phyloP scores from a whole-genome alignment of 768 basidiomycete species.

The Auriscalpium microsporum region DNA sequence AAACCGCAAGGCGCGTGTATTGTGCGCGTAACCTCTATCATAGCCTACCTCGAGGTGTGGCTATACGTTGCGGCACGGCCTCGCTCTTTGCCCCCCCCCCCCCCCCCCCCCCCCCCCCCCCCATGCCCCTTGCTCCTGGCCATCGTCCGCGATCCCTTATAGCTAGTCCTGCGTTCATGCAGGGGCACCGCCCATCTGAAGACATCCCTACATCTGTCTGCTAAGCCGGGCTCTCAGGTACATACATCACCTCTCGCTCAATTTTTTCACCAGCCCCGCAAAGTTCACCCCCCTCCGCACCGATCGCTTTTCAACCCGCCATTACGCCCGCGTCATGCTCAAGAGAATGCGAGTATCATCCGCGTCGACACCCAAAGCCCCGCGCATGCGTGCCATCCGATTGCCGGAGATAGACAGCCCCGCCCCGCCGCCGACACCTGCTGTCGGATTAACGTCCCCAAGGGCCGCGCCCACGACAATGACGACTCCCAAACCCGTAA shows the following conservation, averaged over 20 bases:
- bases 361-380: conserved; percentile 3
- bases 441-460: neutral
- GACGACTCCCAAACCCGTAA: neutral
- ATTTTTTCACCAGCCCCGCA: neutral
- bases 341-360: neutral
- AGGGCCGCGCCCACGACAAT: neutral
- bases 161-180: conserved; percentile 10
- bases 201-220: neutral
- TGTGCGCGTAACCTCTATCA: no score
- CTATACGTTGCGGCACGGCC: conserved; percentile 6
- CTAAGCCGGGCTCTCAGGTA: neutral
- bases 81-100: neutral
- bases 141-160: conserved; percentile 12
- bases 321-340: conserved; percentile 8
- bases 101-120: no score
- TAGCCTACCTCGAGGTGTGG: conserved; percentile 3
- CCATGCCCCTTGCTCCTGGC: conserved; percentile 5
- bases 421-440: neutral
- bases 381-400: conserved; percentile 10
- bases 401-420: conserved; percentile 6
- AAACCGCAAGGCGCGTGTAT: no score
- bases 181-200: conserved; percentile 12
- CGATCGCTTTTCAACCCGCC: neutral
- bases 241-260: neutral
- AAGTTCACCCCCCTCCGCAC: neutral